These are phyloP conservation scores for Hanseniaspora meyeri DNA, from an alignment of 805 yeast species.

Conservation along the genomic window DNA sequence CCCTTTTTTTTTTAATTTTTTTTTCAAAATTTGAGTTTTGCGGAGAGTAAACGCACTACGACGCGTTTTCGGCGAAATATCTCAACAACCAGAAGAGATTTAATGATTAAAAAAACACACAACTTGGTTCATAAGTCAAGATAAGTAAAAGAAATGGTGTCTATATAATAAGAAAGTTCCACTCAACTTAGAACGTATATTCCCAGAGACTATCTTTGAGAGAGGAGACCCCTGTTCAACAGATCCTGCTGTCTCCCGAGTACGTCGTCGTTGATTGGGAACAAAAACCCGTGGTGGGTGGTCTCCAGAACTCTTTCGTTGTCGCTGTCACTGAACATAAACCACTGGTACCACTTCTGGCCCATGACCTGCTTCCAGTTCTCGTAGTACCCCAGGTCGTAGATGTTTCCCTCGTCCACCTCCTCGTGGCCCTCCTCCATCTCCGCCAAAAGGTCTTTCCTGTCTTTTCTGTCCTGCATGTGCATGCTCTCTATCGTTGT, in stretches of 20 bases:
- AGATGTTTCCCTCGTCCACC: constrained; percentile 40
- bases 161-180: no score
- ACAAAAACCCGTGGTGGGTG: constrained; percentile 39
- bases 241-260: constrained; percentile 23
- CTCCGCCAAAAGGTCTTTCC: constrained; percentile 28
- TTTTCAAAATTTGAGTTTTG: no score
- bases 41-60: no score
- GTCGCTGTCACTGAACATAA: constrained; percentile 41
- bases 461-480: constrained; percentile 35
- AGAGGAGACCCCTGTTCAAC: constrained; percentile 23
- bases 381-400: constrained; percentile 50
- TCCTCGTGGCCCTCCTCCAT: constrained; percentile 13
- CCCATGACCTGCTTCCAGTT: constrained; percentile 78
- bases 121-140: no score
- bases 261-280: constrained; percentile 33
- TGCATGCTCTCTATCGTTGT: constrained; percentile 78
- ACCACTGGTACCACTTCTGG: constrained; percentile 48
- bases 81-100: no score
- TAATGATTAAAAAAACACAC: no score
- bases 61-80: no score
- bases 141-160: no score
- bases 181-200: no score
- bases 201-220: no score
- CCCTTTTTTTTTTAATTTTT: no score
- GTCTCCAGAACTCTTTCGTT: constrained; percentile 23